Evolutionary conservation across 2,329 filamentous ascomycete species (phyloP), one percentile per base, ranked within the genome.

Genomic region (Neopestalotiopsis sp.): DNA sequence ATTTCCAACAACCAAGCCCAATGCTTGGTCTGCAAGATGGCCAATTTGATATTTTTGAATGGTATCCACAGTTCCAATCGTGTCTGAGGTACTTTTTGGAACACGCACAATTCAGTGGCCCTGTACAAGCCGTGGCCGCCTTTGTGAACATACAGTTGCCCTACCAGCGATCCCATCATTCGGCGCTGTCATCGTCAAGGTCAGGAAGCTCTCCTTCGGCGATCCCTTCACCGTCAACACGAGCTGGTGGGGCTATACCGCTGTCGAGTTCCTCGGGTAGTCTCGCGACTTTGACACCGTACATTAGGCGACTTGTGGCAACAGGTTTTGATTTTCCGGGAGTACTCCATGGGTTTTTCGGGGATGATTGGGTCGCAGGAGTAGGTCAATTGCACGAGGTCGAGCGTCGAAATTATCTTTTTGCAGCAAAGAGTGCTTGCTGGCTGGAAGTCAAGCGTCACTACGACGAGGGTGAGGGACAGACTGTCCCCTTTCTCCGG

Each of bases 341-440:
- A 0, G 91, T 98, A n/a, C 84, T 99, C 70, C 94, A 97, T 77
- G 94, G 94, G 12, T 97, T 98, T 83, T 99, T 98, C 75, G 96
- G 96, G n/a, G 93, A 98, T 72, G 92, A 97, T 77, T 99, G 95
- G 93, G 81, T 84, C 42, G 84, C 88, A 24, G 96, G 96, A 1
- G 87, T 98, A 63, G 92, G 94, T 0, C 89, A 91, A 12, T 84
- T 98, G 69, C 93, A 97, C 77, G 94, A 98, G 79, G 91, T 92
- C 72, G 96, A 99, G 81, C 89, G 96, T 65, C 89, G 94, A 68
- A 99, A 99, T 78, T 99, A 96, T 78, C 87, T 99, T 42, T 98
- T 98, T 78, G 94, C 95, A 0, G 94, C 95, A 13, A 99, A 98
- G 83, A 96, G 94, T 76, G 92, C 93, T 32, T 94, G 90, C 65